phyloP scores from a whole-genome alignment of 2,329 filamentous ascomycete genomes.

The Colletotrichum spinosum region DNA sequence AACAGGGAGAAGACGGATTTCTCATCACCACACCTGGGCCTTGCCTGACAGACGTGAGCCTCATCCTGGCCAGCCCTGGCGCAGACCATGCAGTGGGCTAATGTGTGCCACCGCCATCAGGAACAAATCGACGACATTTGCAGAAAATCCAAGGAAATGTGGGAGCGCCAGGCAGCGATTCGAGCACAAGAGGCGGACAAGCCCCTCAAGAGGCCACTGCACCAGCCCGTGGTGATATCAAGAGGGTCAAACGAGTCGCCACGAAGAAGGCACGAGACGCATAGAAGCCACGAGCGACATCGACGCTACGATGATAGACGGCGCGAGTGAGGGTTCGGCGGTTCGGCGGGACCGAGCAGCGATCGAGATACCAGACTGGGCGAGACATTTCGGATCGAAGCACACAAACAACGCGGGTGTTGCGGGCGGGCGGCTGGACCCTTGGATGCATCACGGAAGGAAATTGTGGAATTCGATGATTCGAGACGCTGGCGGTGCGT shows the following conservation, averaged over 20 bases:
- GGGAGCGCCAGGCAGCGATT: conserved; percentile 67
- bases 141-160: conserved; percentile 67
- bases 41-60: conserved; percentile 69
- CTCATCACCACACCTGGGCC: conserved; percentile 69
- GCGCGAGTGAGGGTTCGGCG: conserved; percentile 38
- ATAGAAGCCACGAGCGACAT: conserved; percentile 43
- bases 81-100: conserved; percentile 60
- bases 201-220: conserved; percentile 66
- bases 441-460: conserved; percentile 28
- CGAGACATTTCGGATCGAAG: conserved; percentile 24
- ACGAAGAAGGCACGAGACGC: conserved; percentile 49
- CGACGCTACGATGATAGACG: conserved; percentile 45
- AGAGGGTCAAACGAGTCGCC: conserved; percentile 51
- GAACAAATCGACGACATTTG: conserved; percentile 74
- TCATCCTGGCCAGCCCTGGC: conserved; percentile 3
- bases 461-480: conserved; percentile 36
- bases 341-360: conserved; percentile 17
- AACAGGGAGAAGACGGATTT: conserved; percentile 70
- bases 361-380: conserved; percentile 34
- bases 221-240: conserved; percentile 65
- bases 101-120: conserved; percentile 55
- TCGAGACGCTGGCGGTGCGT: conserved; percentile 9
- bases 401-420: conserved; percentile 19
- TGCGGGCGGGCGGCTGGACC: conserved; percentile 21
- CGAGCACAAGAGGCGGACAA: conserved; percentile 60